phyloP scores from a whole-genome alignment of 768 basidiomycete species.

The Auriscalpium microsporum region DNA sequence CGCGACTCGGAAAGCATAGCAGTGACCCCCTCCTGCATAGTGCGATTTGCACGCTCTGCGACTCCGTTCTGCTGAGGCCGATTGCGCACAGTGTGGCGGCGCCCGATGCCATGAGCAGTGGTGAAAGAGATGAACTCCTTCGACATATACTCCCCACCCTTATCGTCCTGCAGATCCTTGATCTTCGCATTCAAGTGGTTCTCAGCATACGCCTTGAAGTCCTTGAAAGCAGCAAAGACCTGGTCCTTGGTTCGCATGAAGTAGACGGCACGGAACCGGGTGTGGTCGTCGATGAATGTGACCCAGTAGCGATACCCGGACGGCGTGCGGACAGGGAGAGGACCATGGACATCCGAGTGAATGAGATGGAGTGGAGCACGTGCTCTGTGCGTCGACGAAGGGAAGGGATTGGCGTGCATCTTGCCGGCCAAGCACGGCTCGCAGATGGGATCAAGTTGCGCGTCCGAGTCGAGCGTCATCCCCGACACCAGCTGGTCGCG shows the following conservation, averaged over 20 bases:
- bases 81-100: too few relatives aligned
- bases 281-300: too few relatives aligned
- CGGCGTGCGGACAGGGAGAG: conserved; percentile 1
- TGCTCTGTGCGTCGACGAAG: conserved; percentile 7
- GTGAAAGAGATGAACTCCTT: conserved; percentile 10
- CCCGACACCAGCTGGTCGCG: conserved; percentile 12
- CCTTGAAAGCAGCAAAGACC: conserved; percentile 19
- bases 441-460: conserved; percentile 15
- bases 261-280: not conserved
- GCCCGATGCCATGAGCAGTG: conserved; percentile 13
- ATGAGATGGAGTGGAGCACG: conserved; percentile 13
- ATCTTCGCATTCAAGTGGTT: conserved; percentile 14
- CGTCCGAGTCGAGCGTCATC: too few relatives aligned
- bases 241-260: conserved; percentile 18
- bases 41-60: too few relatives aligned
- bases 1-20: too few relatives aligned
- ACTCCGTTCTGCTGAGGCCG: too few relatives aligned
- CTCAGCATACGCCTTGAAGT: conserved; percentile 24
- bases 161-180: conserved; percentile 18
- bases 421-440: conserved; percentile 17
- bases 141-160: conserved; percentile 20
- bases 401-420: conserved; percentile 17
- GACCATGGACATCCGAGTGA: conserved; percentile 20
- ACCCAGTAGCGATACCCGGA: too few relatives aligned
- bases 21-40: too few relatives aligned